phyloP scores from a whole-genome alignment of 2,329 filamentous ascomycete genomes.

The Rutstroemia sp. region DNA sequence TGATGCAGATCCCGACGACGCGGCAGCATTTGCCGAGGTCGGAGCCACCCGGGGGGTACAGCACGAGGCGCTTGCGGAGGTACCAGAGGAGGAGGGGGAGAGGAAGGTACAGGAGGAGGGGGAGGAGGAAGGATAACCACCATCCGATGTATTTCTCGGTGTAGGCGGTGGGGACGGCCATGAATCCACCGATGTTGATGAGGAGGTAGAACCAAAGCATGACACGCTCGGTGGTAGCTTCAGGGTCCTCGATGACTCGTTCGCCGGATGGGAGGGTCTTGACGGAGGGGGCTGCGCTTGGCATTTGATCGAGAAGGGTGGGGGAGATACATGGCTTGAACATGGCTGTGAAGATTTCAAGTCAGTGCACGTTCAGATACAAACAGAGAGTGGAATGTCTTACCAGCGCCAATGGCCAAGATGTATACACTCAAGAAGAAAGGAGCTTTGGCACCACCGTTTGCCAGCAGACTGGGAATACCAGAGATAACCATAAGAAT shows the following conservation, averaged over 20 bases:
- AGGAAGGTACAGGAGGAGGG: constrained; percentile 53
- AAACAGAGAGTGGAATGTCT: constrained; percentile 40
- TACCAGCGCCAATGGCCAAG: constrained; percentile 24
- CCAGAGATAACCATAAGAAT: constrained; percentile 55
- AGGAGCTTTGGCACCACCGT: constrained; percentile 58
- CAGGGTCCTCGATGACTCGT: constrained; percentile 53
- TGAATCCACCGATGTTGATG: constrained; percentile 56
- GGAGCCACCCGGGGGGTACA: constrained; percentile 39
- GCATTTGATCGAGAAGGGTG: constrained; percentile 51
- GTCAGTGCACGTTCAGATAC: constrained; percentile 51
- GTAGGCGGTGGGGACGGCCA: constrained; percentile 38
- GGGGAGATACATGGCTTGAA: constrained; percentile 66
- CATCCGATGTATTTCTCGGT: constrained; percentile 41
- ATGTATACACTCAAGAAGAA: constrained; percentile 25
- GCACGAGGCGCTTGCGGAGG: constrained; percentile 35
- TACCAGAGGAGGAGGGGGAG: constrained; percentile 44
- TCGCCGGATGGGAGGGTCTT: constrained; percentile 45
- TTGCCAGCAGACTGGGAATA: constrained; percentile 45
- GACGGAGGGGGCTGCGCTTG: constrained; percentile 34
- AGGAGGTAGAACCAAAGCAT: constrained; percentile 54
- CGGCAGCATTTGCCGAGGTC: constrained; percentile 39
- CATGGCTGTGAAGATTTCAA: constrained; percentile 41
- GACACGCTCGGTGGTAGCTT: constrained; percentile 44
- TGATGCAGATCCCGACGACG: constrained; percentile 35
- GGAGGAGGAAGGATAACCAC: constrained; percentile 39